Base-by-base conservation (phyloP, 2,329 filamentous ascomycete genomes). In the Fusarium pininemorale region DNA sequence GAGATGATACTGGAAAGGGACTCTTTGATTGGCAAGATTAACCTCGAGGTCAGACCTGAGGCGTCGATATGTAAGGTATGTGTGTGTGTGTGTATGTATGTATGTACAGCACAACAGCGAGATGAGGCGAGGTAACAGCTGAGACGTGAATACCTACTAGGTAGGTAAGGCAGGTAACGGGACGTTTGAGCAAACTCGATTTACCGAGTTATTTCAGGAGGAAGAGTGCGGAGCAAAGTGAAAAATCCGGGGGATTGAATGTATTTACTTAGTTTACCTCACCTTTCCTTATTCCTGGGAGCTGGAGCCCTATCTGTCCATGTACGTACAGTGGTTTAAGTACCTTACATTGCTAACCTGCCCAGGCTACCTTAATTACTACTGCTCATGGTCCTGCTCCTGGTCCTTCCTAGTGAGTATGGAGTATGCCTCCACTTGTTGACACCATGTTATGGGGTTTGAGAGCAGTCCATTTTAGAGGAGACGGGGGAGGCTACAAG, bases 401-500 rank as follows among this genome's bases (percentile, higher is more conserved):
- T 37, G 35, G 45, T 66, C 51, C 66, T 69, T 64, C 66, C 50
- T 69, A 66, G 66, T 35, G 42, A 56, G 53, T 62, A 73, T 73
- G 56, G 60, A 71, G 59, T 53, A 73, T 74, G 70, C 71, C 61
- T 73, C 71, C 71, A 73, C 71, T 63, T 47, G 53, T 72, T 67
- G 63, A 74, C 70, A 73, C 71, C 66, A 64, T 58, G 56, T 70
- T 73, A 72, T 58, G 63, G 71, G 71, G 71, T 74, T 64, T 71
- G 51, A 53, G 63, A 68, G 66, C 58, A 71, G 66, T 63, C 51
- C 35, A 39, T 54, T 54, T 39, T 63, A 71, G 70, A 63, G 47
- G 61, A 70, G 55, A 44, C n/a, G 30, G 48, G 48, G 48, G 48
- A 35, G 30, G 30, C 48, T 51, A 39, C 51, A 26, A 37, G 32